Evolutionary conservation across 768 basidiomycete species (phyloP), one percentile per base, ranked within the genome.

Genomic region (Russula compacta): DNA sequence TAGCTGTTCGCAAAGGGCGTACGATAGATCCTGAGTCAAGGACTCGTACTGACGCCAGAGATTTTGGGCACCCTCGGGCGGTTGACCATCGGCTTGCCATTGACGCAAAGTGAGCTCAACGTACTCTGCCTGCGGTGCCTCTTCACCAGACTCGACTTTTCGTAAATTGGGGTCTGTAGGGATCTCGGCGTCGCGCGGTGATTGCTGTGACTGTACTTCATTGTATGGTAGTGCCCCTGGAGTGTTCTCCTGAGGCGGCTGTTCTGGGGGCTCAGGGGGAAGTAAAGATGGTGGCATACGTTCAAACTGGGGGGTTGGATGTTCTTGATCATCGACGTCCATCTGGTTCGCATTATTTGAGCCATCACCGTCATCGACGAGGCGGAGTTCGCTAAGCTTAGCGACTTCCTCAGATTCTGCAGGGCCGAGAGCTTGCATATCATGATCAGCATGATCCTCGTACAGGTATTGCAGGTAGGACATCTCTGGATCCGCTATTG

Each of bases 31-130:
- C 58, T 91, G 86, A 0, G 97, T 98, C 65, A 97, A 77, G 3
- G 88, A 85, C 67, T 90, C 88, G 74, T 99, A 99, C 15, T 85
- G 76, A 12, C 88, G 84, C 97, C 97, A 99, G n/a, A 95, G 79
- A 56, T 82, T 81, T 66, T 87, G 85, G 0, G 87, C 84, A 6
- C 75, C 75, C 49, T 76, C 72, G 24, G 75, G 72, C 3, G 83
- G 79, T 66, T 84, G 81, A 53, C 83, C 85, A 15, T 76, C 71
- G 3, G 78, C 74, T 63, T 85, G 81, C 85, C 87, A 89, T 48
- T 79, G 71, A 10, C 79, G 78, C 46, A 89, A 74, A 58, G 81
- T 76, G 33, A 77, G 69, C 70, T 89, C 80, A 73, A 79, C 73
- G 12, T 70, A 68, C 14, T 68, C 54, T 14, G 68, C 47, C 9